A percentile compares a stretch with the other conserved stretches of the same genome.
These are phyloP conservation scores for Anthostomella pinea DNA, from an alignment of 2,329 filamentous ascomycete genomes.

Conservation along the genomic window DNA sequence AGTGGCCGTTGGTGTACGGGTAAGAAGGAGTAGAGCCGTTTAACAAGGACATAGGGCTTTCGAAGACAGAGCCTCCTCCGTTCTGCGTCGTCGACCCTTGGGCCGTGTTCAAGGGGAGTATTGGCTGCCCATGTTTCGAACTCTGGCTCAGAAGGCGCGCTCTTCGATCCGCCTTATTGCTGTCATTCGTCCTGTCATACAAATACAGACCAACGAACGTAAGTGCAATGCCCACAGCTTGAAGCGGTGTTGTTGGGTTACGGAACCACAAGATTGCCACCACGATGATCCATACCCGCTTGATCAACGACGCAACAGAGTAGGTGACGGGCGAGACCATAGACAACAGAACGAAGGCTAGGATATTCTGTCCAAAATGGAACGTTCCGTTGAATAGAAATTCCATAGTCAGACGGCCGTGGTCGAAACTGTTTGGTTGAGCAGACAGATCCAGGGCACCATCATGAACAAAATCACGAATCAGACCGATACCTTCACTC, in stretches of 20 bases:
- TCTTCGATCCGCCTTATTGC: slow-evolving; percentile 80
- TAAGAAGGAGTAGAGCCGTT: slow-evolving; percentile 33
- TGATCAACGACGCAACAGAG: slow-evolving; percentile 92
- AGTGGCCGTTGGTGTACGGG: slow-evolving; percentile 46
- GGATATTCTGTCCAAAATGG: slow-evolving; percentile 93
- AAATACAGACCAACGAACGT: slow-evolving; percentile 93
- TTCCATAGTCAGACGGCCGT: slow-evolving; percentile 73
- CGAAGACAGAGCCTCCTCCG: slow-evolving; percentile 35
- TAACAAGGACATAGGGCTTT: slow-evolving; percentile 34
- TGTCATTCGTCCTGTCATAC: slow-evolving; percentile 88
- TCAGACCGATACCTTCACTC: slow-evolving; percentile 76
- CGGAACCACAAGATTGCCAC: slow-evolving; percentile 96
- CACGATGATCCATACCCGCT: slow-evolving; percentile 94
- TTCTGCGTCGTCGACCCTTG: slow-evolving; percentile 33
- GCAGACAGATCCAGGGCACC: slow-evolving; percentile 65
- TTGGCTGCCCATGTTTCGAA: slow-evolving; percentile 42
- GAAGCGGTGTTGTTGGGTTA: slow-evolving; percentile 77
- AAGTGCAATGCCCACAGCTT: slow-evolving; percentile 79
- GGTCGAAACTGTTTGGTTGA: slow-evolving; percentile 67
- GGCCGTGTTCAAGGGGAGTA: slow-evolving; percentile 64
- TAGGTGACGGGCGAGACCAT: slow-evolving; percentile 96
- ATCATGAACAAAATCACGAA: slow-evolving; percentile 76
- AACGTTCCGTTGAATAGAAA: slow-evolving; percentile 97
- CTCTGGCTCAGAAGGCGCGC: slow-evolving; percentile 63
- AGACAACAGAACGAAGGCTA: slow-evolving; percentile 88